These are phyloP conservation scores for Colletotrichum filicis DNA, from an alignment of 2,329 filamentous ascomycete genomes.

Conservation along the genomic window DNA sequence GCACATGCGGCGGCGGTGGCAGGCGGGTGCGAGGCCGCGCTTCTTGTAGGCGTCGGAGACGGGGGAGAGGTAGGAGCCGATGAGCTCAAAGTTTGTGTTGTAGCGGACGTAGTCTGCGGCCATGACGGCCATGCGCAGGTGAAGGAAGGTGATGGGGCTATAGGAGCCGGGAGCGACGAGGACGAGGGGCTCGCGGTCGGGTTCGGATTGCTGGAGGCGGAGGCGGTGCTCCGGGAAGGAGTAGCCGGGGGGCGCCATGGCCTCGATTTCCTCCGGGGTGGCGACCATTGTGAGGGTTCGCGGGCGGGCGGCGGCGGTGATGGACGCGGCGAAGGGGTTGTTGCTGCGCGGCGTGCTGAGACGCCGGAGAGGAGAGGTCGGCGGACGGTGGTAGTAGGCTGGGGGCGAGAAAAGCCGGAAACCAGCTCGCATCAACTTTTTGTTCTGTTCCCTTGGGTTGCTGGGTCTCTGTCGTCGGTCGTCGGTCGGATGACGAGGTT, in stretches of 20 bases:
- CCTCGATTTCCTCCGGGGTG: constrained; percentile 33
- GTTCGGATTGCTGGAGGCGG: constrained; percentile 64
- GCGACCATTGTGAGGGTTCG: constrained; percentile 31
- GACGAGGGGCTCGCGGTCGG: constrained; percentile 70
- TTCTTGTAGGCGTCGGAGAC: constrained; percentile 79
- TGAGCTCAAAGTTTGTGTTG: constrained; percentile 79
- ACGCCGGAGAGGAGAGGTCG: constrained; percentile 13
- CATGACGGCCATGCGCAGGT: constrained; percentile 91
- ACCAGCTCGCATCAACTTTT: constrained; percentile 1
- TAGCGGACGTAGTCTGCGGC: constrained; percentile 82
- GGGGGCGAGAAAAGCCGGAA: not conserved
- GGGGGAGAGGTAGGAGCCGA: constrained; percentile 87
- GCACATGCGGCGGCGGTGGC: constrained; percentile 87
- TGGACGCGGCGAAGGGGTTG: not conserved
- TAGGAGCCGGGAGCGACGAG: constrained; percentile 79
- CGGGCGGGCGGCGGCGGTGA: not conserved
- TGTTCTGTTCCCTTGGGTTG: not conserved
- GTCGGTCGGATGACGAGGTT: not conserved
- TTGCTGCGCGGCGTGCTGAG: constrained; percentile 11
- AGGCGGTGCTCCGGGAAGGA: constrained; percentile 71
- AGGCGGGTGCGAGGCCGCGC: constrained; percentile 77
- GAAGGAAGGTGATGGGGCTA: constrained; percentile 79
- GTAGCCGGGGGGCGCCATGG: constrained; percentile 52
- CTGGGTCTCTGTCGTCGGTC: not conserved
- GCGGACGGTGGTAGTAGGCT: not conserved